phyloP scores from a whole-genome alignment of 768 basidiomycete species.

The Pholiota microspora region DNA sequence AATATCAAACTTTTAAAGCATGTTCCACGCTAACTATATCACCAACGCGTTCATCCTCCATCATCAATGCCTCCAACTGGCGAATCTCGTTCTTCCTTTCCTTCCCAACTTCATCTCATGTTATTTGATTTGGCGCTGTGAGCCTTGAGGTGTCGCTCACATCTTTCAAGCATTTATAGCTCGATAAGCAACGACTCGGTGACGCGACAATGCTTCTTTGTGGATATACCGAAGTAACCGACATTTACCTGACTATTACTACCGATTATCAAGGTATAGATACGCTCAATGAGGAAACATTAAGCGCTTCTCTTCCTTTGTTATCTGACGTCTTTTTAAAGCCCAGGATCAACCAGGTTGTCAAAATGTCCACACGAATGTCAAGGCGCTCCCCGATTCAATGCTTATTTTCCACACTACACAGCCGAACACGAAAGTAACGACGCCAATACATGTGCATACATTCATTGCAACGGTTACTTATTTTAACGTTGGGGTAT shows the following conservation, averaged over 20 bases:
- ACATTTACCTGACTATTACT: not conserved
- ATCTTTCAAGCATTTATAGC: too few relatives aligned
- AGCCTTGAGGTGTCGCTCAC: too few relatives aligned
- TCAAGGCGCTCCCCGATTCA: not conserved
- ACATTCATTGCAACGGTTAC: not conserved
- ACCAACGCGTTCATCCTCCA: not conserved
- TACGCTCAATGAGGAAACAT: not conserved
- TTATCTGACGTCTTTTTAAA: not conserved
- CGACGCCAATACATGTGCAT: not conserved
- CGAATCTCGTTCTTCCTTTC: too few relatives aligned
- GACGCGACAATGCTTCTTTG: not conserved
- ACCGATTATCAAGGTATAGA: not conserved
- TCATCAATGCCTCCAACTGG: not conserved
- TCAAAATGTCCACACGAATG: not conserved
- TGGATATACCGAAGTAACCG: not conserved
- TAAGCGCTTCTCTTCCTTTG: not conserved
- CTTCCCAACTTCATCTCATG: too few relatives aligned
- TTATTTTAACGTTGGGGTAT: not conserved
- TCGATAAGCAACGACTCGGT: not conserved
- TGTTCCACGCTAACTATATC: too few relatives aligned
- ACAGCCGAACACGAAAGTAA: not conserved
- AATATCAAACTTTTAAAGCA: too few relatives aligned
- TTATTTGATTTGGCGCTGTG: too few relatives aligned
- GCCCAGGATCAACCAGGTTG: not conserved
- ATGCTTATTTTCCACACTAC: not conserved